phyloP scores from a whole-genome alignment of 176 grass and related monocot species.

The Lolium perenne region DNA sequence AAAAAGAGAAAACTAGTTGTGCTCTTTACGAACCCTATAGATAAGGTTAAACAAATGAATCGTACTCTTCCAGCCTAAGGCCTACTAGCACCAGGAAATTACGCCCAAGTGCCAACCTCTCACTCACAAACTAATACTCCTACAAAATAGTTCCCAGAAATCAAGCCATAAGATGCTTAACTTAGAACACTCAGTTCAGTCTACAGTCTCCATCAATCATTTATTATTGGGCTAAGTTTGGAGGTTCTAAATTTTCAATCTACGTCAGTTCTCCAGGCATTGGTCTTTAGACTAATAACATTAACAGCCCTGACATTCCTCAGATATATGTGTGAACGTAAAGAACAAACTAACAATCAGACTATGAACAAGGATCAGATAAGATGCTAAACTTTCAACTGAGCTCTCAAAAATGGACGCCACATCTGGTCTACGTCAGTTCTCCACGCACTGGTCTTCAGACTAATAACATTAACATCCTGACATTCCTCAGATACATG shows the following conservation, averaged over 20 bases:
- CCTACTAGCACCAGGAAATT: neutral
- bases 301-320: slow-evolving; percentile 77
- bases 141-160: slow-evolving; percentile 4
- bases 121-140: neutral
- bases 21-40: neutral
- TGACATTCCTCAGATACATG: slow-evolving; percentile 88
- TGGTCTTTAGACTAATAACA: slow-evolving; percentile 76
- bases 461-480: slow-evolving; percentile 85
- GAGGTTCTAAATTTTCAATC: slow-evolving; percentile 5
- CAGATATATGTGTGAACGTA: slow-evolving; percentile 66
- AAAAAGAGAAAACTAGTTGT: too few species aligned
- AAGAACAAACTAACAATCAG: slow-evolving; percentile 36
- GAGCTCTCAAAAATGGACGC: slow-evolving; percentile 55
- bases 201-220: neutral
- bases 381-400: slow-evolving; percentile 63
- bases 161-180: neutral
- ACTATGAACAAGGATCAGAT: slow-evolving; percentile 23
- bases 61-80: neutral
- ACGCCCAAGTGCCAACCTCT: neutral
- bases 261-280: slow-evolving; percentile 78
- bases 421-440: slow-evolving; percentile 75
- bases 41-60: slow-evolving; percentile 5
- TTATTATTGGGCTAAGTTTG: slow-evolving; percentile 8
- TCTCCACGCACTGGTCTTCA: slow-evolving; percentile 69
- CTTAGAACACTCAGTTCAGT: slow-evolving; percentile 7